Base-by-base conservation (phyloP, 2,329 filamentous ascomycete species). In the Neonectria neomacrospora region DNA sequence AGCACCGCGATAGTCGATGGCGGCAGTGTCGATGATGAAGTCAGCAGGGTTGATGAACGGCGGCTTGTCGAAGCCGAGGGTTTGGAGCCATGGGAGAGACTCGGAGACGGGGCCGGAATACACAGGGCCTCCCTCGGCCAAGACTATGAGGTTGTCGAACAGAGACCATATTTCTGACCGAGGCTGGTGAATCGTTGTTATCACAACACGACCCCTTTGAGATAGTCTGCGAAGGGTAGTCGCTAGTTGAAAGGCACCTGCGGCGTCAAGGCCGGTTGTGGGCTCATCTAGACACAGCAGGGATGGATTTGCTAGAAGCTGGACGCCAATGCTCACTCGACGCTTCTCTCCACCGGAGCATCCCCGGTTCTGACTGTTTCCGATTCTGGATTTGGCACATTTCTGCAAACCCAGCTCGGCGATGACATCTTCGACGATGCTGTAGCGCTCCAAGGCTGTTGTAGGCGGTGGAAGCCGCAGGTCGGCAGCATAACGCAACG, bases 281-380 rank as follows among this genome's bases (percentile, higher is more conserved):
- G 91, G 91, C 71, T 94, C 91, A 71, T 94, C 91, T 16, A 92
- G 83, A 74, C 92, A 93, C 7, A 94, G 77, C 2, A 93, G 83
- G 10, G 89, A 91, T 1, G 91, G 91, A 72, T 93, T 93, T 3
- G 90, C 87, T 16, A 93, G 80, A 63, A 94, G 81, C 76, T 93
- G 91, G 5, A 93, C 90, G 4, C 90, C 91, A 52, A 94, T 91
- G 67, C 90, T 92, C 1, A 90, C 90, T 45, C 91, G 81, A 60
- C 91, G 83, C 79, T 92, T 93, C 75, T 93, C 91, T 2, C 91
- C 91, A 0, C 91, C 91, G 50, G 90, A 92, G 72, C 91, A 93
- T 0, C 91, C 91, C 47, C 90, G 88, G 71, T 92, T 89, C 55
- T 85, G 84, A 63, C 84, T 85, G 68, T 88, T 90, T 1, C 91